Conservation (phyloP, 768 basidiomycete genomes). For the Gelatoporia subvermispora region DNA sequence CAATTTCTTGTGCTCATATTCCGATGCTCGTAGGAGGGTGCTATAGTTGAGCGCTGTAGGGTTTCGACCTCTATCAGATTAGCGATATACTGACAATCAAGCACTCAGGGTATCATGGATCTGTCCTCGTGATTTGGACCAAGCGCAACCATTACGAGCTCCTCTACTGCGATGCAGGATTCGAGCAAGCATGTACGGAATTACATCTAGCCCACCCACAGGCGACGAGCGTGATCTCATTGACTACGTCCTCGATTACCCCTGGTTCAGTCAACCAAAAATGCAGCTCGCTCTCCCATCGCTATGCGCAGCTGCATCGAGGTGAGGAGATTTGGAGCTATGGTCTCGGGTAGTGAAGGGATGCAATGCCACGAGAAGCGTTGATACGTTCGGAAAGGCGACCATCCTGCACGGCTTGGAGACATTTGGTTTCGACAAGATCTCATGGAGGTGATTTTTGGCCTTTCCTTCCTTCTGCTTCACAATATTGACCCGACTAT, state of each 20-base stretch:
- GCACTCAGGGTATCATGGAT: conserved; percentile 20
- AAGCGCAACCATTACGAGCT: conserved; percentile 7
- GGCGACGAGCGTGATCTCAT: conserved; percentile 2
- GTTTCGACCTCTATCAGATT: neutral
- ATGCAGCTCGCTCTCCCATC: neutral
- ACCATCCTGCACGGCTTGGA: conserved; percentile 1
- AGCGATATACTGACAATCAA: neutral
- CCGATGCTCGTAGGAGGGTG: conserved; percentile 13
- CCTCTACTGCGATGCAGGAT: neutral
- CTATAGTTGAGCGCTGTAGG: conserved; percentile 19
- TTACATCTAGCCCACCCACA: neutral
- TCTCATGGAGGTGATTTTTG: conserved; percentile 3
- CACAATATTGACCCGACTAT: neutral
- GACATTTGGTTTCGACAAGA: conserved; percentile 7
- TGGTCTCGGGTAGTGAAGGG: conserved; percentile 8
- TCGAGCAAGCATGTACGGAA: conserved; percentile 6
- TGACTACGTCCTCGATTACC: conserved; percentile 1
- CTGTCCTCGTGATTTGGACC: conserved; percentile 23
- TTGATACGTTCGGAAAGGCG: neutral
- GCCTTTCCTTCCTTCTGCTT: no score
- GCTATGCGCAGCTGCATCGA: conserved; percentile 4
- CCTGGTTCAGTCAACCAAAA: neutral
- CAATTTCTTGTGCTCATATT: no score
- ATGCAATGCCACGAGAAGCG: conserved; percentile 5
- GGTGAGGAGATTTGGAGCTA: conserved; percentile 2